Percentiles rank a stretch among this genome's conserved stretches.
These are phyloP conservation scores for Saccharomycopsis sp. DNA, from an alignment of 805 yeast species.

Conservation along the genomic window DNA sequence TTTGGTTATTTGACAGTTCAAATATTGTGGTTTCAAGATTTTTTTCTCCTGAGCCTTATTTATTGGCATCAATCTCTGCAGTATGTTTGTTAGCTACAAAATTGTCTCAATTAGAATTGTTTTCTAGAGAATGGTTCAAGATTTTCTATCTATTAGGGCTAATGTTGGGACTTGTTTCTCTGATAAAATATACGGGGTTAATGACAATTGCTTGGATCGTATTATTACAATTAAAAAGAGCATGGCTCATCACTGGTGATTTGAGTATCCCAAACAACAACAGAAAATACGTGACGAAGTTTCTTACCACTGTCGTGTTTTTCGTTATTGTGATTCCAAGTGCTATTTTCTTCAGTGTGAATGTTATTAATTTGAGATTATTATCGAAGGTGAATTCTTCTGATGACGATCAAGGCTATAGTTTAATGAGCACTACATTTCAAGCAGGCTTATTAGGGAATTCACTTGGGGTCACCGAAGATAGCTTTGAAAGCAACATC, in stretches of 20 bases:
- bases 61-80: conserved; percentile 33
- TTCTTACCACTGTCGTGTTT: conserved; percentile 48
- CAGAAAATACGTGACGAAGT: conserved; percentile 50
- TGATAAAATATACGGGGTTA: conserved; percentile 67
- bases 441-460: conserved; percentile 15
- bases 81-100: conserved; percentile 32
- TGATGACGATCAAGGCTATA: conserved; percentile 27
- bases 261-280: conserved; percentile 34
- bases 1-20: conserved; percentile 59
- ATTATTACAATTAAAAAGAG: conserved; percentile 36
- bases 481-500: conserved; percentile 58
- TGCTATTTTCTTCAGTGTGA: conserved; percentile 7
- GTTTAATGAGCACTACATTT: conserved; percentile 16
- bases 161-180: conserved; percentile 46
- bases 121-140: conserved; percentile 46
- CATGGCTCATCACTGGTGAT: conserved; percentile 73
- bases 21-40: conserved; percentile 54
- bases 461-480: conserved; percentile 28
- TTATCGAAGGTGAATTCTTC: conserved; percentile 8
- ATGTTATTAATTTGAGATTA: conserved; percentile 13
- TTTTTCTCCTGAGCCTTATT: conserved; percentile 39
- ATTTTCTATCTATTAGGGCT: conserved; percentile 43
- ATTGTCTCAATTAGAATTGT: conserved; percentile 40
- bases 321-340: conserved; percentile 18
- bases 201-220: conserved; percentile 64